Evolutionary conservation across 2,329 filamentous ascomycete genomes (phyloP).

Genomic region (Venturia nashicola): DNA sequence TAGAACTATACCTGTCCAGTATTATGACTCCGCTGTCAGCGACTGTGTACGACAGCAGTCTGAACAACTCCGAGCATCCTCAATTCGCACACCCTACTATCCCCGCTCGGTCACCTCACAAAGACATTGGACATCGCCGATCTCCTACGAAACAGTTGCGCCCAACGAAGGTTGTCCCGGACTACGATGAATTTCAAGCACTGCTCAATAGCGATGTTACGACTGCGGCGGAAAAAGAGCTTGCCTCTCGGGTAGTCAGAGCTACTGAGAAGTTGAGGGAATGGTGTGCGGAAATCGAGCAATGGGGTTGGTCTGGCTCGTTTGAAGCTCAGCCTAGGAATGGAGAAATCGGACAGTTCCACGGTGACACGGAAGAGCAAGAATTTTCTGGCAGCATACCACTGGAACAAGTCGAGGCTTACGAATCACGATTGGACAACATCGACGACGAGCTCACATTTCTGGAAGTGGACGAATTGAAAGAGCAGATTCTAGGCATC

Average conservation of each 20-base stretch:
- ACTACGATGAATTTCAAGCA: slow-evolving; percentile 25
- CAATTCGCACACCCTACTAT: slow-evolving; percentile 6
- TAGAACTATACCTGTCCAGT: background rate
- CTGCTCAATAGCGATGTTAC: slow-evolving; percentile 48
- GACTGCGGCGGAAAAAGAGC: slow-evolving; percentile 53
- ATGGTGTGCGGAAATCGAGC: slow-evolving; percentile 62
- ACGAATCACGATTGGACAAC: slow-evolving; percentile 61
- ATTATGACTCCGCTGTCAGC: background rate
- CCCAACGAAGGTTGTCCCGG: background rate
- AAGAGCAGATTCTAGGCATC: slow-evolving; percentile 71
- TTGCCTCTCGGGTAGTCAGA: slow-evolving; percentile 57
- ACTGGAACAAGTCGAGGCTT: slow-evolving; percentile 48
- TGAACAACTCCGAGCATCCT: background rate
- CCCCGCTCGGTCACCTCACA: background rate
- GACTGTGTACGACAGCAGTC: slow-evolving; percentile 1
- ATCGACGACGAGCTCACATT: slow-evolving; percentile 59
- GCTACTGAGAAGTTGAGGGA: slow-evolving; percentile 59
- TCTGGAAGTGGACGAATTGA: slow-evolving; percentile 74
- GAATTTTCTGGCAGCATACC: slow-evolving; percentile 62
- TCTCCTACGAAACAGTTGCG: slow-evolving; percentile 5
- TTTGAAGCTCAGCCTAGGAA: slow-evolving; percentile 24
- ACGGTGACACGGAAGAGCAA: slow-evolving; percentile 18
- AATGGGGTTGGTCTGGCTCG: slow-evolving; percentile 46
- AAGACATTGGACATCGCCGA: background rate
- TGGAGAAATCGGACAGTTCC: slow-evolving; percentile 13